Conservation (phyloP, 2,329 filamentous ascomycete species). For the Epichloe hybrida region DNA sequence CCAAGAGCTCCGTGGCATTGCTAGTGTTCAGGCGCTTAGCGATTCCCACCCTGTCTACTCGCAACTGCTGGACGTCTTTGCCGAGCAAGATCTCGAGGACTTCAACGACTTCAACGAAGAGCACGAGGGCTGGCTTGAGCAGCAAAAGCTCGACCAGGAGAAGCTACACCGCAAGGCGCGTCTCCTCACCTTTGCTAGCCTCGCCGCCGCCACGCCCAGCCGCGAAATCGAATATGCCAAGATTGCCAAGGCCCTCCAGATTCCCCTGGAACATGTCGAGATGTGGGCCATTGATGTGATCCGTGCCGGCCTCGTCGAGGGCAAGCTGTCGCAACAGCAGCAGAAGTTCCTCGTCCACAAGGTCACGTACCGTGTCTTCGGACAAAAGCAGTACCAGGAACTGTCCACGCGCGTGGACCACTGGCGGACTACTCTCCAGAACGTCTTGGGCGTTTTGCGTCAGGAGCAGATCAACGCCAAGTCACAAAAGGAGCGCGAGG, state of each 20-base stretch:
- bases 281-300: constrained; percentile 99
- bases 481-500: constrained; percentile 63
- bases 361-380: constrained; percentile 91
- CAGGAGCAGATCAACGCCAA: constrained; percentile 70
- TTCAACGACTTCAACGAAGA: constrained; percentile 92
- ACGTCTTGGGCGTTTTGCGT: constrained; percentile 65
- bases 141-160: constrained; percentile 56
- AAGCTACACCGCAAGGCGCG: constrained; percentile 90
- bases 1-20: constrained; percentile 68
- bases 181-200: constrained; percentile 78
- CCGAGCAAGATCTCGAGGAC: constrained; percentile 85
- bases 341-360: constrained; percentile 91
- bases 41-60: constrained; percentile 75
- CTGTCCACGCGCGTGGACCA: constrained; percentile 81
- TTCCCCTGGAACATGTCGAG: constrained; percentile 76
- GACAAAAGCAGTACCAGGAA: constrained; percentile 96
- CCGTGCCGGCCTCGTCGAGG: constrained; percentile 87
- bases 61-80: constrained; percentile 90
- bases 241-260: constrained; percentile 74
- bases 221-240: constrained; percentile 79
- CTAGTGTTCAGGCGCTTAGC: constrained; percentile 73
- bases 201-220: constrained; percentile 70
- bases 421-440: constrained; percentile 72
- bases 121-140: constrained; percentile 73
- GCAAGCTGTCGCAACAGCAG: constrained; percentile 86